Conservation (phyloP, 2,329 filamentous ascomycete species). For the Neofusicoccum cordaticola region DNA sequence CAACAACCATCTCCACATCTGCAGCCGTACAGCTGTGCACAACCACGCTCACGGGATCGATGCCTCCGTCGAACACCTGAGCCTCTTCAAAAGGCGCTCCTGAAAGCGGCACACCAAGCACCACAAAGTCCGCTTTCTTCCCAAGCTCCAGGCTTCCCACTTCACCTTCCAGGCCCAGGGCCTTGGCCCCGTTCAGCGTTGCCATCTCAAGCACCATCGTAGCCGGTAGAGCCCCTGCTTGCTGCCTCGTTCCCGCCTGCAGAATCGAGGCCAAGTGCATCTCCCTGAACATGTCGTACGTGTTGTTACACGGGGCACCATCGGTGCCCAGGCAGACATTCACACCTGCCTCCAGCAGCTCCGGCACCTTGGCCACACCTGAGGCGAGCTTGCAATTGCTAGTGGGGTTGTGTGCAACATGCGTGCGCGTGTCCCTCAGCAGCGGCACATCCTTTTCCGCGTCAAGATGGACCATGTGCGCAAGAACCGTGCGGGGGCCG, state of each 20-base stretch:
- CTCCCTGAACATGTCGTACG: slow-evolving; percentile 31
- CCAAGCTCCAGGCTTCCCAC: slow-evolving; percentile 42
- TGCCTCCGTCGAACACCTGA: slow-evolving; percentile 27
- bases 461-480: slow-evolving; percentile 45
- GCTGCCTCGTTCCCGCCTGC: slow-evolving; percentile 21
- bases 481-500: slow-evolving; percentile 29
- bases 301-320: slow-evolving; percentile 31
- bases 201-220: slow-evolving; percentile 25
- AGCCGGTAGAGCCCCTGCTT: slow-evolving; percentile 22
- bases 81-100: slow-evolving; percentile 35
- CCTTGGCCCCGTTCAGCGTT: slow-evolving; percentile 27
- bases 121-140: slow-evolving; percentile 45
- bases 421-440: slow-evolving; percentile 32
- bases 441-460: slow-evolving; percentile 40
- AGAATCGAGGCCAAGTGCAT: slow-evolving; percentile 27
- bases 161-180: slow-evolving; percentile 32
- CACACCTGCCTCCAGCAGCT: slow-evolving; percentile 22
- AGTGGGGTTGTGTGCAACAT: slow-evolving; percentile 26
- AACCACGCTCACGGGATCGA: slow-evolving; percentile 37
- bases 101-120: slow-evolving; percentile 26
- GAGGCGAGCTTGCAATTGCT: slow-evolving; percentile 28
- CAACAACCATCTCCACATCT: slow-evolving; percentile 23
- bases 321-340: slow-evolving; percentile 23
- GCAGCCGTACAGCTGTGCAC: slow-evolving; percentile 21
- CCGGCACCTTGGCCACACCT: slow-evolving; percentile 23